These are phyloP conservation scores for Pichia deserticola DNA, from an alignment of 805 yeast genomes.

Conservation along the genomic window DNA sequence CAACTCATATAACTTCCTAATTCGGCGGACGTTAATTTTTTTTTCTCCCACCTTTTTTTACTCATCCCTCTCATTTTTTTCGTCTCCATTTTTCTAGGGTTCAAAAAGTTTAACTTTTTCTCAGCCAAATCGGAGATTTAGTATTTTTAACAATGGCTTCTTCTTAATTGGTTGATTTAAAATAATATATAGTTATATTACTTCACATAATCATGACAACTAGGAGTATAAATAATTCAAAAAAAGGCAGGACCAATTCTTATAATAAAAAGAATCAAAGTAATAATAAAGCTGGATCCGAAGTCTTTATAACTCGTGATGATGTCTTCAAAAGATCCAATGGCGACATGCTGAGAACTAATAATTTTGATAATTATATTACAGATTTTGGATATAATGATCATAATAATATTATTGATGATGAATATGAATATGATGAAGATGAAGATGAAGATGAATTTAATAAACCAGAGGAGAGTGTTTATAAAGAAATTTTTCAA, in stretches of 20 bases:
- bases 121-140: too few species aligned
- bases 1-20: too few species aligned
- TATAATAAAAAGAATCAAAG: not conserved
- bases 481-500: constrained; percentile 1
- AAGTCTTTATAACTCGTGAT: not conserved
- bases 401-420: not conserved
- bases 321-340: not conserved
- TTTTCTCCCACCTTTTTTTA: too few species aligned
- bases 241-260: not conserved
- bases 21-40: too few species aligned
- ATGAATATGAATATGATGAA: not conserved
- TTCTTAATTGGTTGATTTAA: too few species aligned
- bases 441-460: constrained; percentile 2
- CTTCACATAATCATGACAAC: not conserved
- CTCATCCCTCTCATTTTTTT: too few species aligned
- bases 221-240: not conserved
- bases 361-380: too few species aligned
- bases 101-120: too few species aligned
- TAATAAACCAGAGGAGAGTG: constrained; percentile 1
- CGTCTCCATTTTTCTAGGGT: too few species aligned
- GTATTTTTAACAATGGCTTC: too few species aligned
- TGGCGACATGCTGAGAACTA: not conserved
- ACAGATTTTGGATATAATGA: not conserved
- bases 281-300: not conserved
- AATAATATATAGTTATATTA: too few species aligned